Evolutionary conservation across 495 filamentous ascomycete species (phyloP).

Genomic region (Chaetomium tenue): DNA sequence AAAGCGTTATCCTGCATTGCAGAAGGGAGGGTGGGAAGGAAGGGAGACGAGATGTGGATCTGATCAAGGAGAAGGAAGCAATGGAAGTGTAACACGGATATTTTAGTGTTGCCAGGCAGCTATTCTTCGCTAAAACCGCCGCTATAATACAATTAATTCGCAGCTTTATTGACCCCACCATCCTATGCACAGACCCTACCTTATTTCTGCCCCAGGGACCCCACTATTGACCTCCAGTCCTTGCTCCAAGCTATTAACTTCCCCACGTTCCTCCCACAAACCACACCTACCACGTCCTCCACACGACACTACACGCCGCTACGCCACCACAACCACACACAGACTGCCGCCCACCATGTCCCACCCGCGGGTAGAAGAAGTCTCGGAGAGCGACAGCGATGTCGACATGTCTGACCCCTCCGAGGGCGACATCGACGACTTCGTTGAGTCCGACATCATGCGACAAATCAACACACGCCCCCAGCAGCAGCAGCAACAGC

Average conservation of each 20-base stretch:
- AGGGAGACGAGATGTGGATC: no score
- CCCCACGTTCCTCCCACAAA: constrained; percentile 11
- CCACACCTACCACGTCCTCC: neutral
- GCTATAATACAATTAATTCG: neutral
- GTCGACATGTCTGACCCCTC: constrained; percentile 72
- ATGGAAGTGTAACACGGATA: no score
- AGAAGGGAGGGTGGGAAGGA: no score
- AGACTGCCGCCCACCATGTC: constrained; percentile 59
- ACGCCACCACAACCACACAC: neutral
- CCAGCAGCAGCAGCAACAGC: neutral
- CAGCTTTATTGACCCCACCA: neutral
- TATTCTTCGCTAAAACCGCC: neutral
- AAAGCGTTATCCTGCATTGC: no score
- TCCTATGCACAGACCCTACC: constrained; percentile 26
- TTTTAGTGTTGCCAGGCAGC: neutral
- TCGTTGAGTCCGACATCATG: constrained; percentile 51
- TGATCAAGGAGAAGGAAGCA: no score
- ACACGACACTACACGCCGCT: neutral
- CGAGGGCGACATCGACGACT: constrained; percentile 63
- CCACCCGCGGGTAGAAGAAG: constrained; percentile 83
- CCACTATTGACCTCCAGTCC: constrained; percentile 17
- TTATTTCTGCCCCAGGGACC: constrained; percentile 25
- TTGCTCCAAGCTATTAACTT: constrained; percentile 16
- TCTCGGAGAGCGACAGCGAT: constrained; percentile 78
- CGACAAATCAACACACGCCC: constrained; percentile 18